A percentile compares a stretch with the other conserved stretches of the same genome.
Evolutionary conservation across 345 rosid species (phyloP).

Genomic region (Eucalyptus fibrosa): DNA sequence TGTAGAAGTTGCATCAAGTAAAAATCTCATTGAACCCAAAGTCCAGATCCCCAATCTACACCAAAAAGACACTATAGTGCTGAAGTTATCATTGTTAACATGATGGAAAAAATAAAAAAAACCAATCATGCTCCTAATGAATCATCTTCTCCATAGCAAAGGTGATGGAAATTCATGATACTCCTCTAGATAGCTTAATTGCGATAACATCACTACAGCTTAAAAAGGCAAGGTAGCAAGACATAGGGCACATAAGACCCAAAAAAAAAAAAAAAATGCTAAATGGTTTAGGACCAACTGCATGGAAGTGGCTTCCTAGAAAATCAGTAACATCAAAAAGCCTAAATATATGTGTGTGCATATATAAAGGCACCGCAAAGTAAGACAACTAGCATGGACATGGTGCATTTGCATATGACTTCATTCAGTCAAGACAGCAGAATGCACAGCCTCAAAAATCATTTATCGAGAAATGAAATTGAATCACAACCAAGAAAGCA

Average conservation of each 20-base stretch:
- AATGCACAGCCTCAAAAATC: background rate
- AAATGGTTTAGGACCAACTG: background rate
- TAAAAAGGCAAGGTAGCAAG: background rate
- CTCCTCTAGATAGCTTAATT: background rate
- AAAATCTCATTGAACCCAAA: background rate
- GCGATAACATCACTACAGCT: background rate
- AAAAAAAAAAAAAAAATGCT: background rate
- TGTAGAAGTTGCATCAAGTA: background rate
- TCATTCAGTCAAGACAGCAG: background rate
- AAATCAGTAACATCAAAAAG: background rate
- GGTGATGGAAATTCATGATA: background rate
- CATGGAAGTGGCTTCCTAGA: background rate
- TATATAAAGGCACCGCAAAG: background rate
- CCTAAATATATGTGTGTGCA: background rate
- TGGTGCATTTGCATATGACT: background rate
- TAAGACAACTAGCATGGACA: background rate
- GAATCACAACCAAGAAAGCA: background rate
- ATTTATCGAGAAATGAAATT: background rate
- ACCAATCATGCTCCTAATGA: background rate
- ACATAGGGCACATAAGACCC: background rate
- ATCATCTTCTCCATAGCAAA: background rate
- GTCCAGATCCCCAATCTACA: background rate
- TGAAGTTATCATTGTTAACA: background rate
- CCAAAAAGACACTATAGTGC: background rate
- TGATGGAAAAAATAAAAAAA: background rate